These are phyloP conservation scores for Theileria equi DNA, from an alignment of 169 alveolate species.

Conservation along the genomic window DNA sequence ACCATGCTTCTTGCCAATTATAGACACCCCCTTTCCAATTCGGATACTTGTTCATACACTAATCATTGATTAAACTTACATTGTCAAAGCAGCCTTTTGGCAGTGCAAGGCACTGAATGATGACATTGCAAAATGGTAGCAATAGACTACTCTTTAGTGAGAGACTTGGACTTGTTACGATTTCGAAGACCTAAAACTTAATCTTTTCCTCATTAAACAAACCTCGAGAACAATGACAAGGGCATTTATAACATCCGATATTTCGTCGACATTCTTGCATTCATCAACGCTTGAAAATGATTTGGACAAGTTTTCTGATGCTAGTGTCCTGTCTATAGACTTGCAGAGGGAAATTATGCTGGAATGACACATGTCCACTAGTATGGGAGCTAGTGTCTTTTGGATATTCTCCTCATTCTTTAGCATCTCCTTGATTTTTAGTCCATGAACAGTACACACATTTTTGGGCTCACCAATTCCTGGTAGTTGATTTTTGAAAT, in stretches of 20 bases:
- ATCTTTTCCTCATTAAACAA: background rate
- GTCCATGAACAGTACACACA: conserved; percentile 11
- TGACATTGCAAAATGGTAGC: conserved; percentile 49
- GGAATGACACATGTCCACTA: conserved; percentile 45
- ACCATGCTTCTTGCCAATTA: too few species aligned
- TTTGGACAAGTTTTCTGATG: background rate
- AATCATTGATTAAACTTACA: conserved; percentile 2
- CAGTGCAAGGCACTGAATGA: conserved; percentile 56
- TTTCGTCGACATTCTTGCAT: conserved; percentile 1
- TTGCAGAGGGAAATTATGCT: conserved; percentile 37
- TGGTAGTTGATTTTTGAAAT: conserved; percentile 55
- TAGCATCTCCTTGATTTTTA: conserved; percentile 25
- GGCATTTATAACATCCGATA: background rate
- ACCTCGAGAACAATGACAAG: background rate
- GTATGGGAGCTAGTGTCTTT: conserved; percentile 18
- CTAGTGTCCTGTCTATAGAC: conserved; percentile 2
- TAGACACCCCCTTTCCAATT: background rate
- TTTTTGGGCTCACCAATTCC: conserved; percentile 36
- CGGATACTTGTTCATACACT: background rate
- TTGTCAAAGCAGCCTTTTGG: conserved; percentile 31
- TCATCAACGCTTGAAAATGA: background rate
- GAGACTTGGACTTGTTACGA: conserved; percentile 19
- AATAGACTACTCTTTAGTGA: conserved; percentile 29
- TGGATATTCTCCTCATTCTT: conserved; percentile 9
- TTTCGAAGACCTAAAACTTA: conserved; percentile 24